A percentile compares a stretch with the other conserved stretches of the same genome.
Conservation (phyloP, 2,329 filamentous ascomycete genomes). For the Alternaria consortialis region DNA sequence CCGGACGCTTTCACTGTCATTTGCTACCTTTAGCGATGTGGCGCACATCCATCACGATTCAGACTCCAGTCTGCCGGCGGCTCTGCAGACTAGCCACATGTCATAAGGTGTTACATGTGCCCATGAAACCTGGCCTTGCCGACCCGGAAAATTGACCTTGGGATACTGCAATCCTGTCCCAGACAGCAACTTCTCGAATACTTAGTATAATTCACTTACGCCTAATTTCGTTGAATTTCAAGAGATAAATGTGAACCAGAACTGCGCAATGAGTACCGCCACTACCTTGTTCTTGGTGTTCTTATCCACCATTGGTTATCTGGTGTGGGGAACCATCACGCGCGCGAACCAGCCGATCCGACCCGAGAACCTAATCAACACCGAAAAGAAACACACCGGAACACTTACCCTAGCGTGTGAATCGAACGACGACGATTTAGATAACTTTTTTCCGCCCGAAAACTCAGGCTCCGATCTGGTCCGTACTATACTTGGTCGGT, state of each 20-base stretch:
- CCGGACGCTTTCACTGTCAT: background rate
- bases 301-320: background rate
- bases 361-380: background rate
- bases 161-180: background rate
- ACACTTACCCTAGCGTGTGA: background rate
- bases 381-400: background rate
- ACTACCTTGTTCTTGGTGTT: background rate
- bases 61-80: background rate
- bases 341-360: background rate
- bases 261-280: background rate
- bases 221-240: no score
- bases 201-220: background rate
- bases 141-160: background rate
- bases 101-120: background rate
- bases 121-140: background rate
- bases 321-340: background rate
- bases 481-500: background rate
- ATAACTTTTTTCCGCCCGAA: fast-evolving
- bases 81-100: background rate
- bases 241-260: background rate
- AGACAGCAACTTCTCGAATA: background rate
- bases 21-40: background rate
- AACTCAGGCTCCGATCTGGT: background rate
- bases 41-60: background rate
- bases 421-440: background rate